phyloP scores from a whole-genome alignment of 176 grass and related monocot genomes.

The Phyllostachys edulis region DNA sequence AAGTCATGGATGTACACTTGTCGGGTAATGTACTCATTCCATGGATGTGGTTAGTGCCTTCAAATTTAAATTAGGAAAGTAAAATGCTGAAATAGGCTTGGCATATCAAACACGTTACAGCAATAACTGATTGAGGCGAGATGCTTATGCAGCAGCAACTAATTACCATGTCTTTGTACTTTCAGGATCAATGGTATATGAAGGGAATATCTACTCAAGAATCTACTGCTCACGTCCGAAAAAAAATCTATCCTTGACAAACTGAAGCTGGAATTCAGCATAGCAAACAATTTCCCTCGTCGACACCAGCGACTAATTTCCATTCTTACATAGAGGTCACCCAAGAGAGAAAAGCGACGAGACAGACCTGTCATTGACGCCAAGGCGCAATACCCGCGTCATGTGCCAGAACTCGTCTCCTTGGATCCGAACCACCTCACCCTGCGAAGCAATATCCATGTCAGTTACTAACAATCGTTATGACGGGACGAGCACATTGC shows the following conservation, averaged over 20 bases:
- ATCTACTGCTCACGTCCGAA: not conserved
- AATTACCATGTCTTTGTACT: not conserved
- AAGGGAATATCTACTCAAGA: not conserved
- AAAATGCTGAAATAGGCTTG: not conserved
- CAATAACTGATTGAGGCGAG: not conserved
- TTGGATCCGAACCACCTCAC: conserved; percentile 79
- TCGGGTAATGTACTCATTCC: not conserved
- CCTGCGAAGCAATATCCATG: conserved; percentile 34
- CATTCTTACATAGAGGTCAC: not conserved
- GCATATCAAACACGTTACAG: not conserved
- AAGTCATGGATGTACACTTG: not conserved
- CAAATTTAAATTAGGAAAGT: not conserved
- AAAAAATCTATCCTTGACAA: not conserved
- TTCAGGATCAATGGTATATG: not conserved
- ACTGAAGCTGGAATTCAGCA: not conserved
- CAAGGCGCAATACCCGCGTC: conserved; percentile 77
- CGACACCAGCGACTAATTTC: not conserved
- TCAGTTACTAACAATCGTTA: not conserved
- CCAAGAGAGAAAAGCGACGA: not conserved
- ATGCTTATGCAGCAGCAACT: not conserved
- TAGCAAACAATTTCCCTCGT: not conserved
- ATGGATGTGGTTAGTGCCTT: not conserved
- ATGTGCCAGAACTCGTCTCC: conserved; percentile 97
- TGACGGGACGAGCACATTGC: not conserved
- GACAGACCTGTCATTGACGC: conserved; percentile 64